phyloP scores from a whole-genome alignment of 768 basidiomycete genomes.

The Myochromella boudieri region DNA sequence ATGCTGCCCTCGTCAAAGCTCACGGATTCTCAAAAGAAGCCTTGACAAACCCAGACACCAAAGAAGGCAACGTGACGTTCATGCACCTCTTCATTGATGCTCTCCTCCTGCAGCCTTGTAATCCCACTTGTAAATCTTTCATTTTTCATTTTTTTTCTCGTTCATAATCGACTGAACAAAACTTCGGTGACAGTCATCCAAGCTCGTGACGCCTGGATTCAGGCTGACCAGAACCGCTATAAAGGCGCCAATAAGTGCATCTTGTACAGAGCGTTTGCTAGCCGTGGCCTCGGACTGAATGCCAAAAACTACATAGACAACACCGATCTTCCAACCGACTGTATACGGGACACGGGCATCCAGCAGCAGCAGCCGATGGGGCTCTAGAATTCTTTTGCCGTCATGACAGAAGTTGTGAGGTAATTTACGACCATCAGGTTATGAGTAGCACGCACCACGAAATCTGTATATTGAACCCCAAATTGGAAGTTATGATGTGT shows the following conservation, averaged over 20 bases:
- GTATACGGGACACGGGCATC: too few relatives aligned
- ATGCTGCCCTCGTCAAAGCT: conserved; percentile 32
- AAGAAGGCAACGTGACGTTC: conserved; percentile 46
- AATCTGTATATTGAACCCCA: too few relatives aligned
- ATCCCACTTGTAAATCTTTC: conserved; percentile 41
- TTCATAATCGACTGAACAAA: not conserved
- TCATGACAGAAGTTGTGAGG: too few relatives aligned
- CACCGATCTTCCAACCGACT: conserved; percentile 26
- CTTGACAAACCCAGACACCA: conserved; percentile 34
- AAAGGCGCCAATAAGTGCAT: conserved; percentile 40
- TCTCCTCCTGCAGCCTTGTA: conserved; percentile 44
- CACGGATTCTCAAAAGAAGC: conserved; percentile 34
- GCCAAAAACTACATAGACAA: conserved; percentile 28
- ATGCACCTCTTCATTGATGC: conserved; percentile 49
- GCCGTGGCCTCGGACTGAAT: conserved; percentile 43
- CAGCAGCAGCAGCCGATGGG: too few relatives aligned
- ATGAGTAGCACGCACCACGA: too few relatives aligned
- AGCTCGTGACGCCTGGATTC: conserved; percentile 48
- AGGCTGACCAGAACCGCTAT: conserved; percentile 47
- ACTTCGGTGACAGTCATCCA: conserved; percentile 34
- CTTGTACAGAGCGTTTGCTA: conserved; percentile 44
- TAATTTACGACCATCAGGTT: too few relatives aligned
- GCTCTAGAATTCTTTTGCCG: too few relatives aligned
- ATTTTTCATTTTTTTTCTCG: not conserved
- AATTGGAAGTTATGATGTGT: too few relatives aligned